These are phyloP conservation scores for Camelina hispida DNA, from an alignment of 345 rosid genomes.

Conservation along the genomic window DNA sequence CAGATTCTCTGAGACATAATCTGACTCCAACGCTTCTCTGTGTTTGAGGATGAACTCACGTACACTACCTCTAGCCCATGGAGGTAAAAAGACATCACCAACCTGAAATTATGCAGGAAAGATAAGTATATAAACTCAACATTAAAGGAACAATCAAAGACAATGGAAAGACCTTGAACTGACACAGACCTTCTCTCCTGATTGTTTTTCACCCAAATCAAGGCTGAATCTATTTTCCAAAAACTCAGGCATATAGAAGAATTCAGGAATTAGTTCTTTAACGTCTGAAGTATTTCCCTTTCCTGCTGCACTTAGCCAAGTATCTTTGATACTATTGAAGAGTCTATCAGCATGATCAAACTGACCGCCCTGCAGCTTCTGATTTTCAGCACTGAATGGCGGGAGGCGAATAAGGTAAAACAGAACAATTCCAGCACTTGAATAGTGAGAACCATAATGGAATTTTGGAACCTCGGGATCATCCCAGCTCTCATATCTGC, in stretches of 20 bases:
- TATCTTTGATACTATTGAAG: constrained; percentile 86
- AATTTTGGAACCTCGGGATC: constrained; percentile 99
- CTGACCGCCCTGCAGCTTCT: constrained; percentile 99
- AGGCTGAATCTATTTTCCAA: constrained; percentile 83
- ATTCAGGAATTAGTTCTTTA: constrained; percentile 97
- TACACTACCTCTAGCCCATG: constrained; percentile 96
- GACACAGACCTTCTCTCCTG: constrained; percentile 92
- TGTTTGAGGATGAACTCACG: constrained; percentile 93
- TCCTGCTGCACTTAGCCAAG: constrained; percentile 99
- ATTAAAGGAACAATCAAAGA: constrained; percentile 24
- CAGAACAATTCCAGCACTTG: constrained; percentile 99
- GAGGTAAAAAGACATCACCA: constrained; percentile 88
- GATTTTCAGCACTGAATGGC: constrained; percentile 96
- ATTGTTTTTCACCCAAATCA: constrained; percentile 96
- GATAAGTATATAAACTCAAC: neutral
- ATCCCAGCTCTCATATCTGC: constrained; percentile 99
- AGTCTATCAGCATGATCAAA: constrained; percentile 99
- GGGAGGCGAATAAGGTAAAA: constrained; percentile 98
- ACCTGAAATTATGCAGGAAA: constrained; percentile 57
- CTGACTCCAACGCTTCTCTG: constrained; percentile 95
- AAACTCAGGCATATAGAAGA: constrained; percentile 98
- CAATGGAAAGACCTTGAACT: constrained; percentile 26
- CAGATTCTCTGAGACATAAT: constrained; percentile 93
- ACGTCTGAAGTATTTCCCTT: constrained; percentile 98
- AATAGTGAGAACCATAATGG: constrained; percentile 99